Percentiles rank a stretch among this genome's conserved stretches.
These are phyloP conservation scores for Emmonsiellopsis sp. DNA, from an alignment of 2,329 filamentous ascomycete genomes.

Conservation along the genomic window DNA sequence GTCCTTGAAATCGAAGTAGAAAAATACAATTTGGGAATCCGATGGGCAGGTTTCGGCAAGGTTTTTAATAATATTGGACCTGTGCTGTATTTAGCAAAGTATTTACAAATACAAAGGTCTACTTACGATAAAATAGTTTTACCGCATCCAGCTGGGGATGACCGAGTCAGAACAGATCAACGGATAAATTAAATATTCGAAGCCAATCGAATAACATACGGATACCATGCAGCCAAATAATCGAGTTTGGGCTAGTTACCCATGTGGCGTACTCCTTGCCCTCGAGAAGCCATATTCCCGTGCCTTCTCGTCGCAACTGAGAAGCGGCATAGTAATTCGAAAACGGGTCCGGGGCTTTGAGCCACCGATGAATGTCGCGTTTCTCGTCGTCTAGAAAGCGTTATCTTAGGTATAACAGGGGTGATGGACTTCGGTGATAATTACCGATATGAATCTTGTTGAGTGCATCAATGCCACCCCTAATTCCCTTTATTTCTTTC, in stretches of 20 bases:
- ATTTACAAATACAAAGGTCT: neutral
- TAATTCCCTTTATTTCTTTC: neutral
- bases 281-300: conserved; percentile 28
- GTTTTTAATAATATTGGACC: conserved; percentile 26
- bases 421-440: neutral
- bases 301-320: conserved; percentile 20
- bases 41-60: conserved; percentile 6
- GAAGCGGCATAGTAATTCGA: conserved; percentile 24
- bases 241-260: conserved; percentile 20
- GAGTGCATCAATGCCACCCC: neutral
- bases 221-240: conserved; percentile 32
- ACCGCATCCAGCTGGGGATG: conserved; percentile 25
- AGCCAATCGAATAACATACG: conserved; percentile 1
- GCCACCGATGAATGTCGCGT: conserved; percentile 2
- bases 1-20: conserved; percentile 34
- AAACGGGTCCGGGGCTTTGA: conserved; percentile 22
- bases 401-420: neutral
- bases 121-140: conserved; percentile 29
- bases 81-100: neutral
- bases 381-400: neutral
- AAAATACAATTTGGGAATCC: conserved; percentile 15
- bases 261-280: conserved; percentile 19
- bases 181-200: neutral
- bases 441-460: neutral
- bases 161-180: neutral